Base-by-base conservation (phyloP, 139 green algal species). In the Penium margaritaceum region DNA sequence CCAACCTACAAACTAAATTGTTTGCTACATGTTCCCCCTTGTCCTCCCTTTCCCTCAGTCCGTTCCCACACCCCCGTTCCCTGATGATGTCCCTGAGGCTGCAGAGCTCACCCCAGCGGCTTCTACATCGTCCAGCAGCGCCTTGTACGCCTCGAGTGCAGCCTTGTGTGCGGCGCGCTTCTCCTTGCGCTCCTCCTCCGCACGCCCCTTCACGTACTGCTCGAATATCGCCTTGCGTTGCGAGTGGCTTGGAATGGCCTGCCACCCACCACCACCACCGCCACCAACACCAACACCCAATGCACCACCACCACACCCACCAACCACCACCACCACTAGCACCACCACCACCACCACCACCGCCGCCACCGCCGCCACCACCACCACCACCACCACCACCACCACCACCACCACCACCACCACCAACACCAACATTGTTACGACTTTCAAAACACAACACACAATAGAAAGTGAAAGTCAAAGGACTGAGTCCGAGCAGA, bases 101-200 rank as follows among this genome's bases (percentile, higher is more conserved):
- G 41, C 27, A 15, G 2, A 19, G 3, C 27, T 64, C 55, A 36
- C 55, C 27, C 55, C 27, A 12, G 73, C 70, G 32, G 64, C 75
- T 6, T 60, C 53, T 6, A 67, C 33, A 1, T 82, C 75, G 17
- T 82, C 69, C 29, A 82, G 46, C n/a, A 82, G 53, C 4, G 9
- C 29, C 6, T 47, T 43, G 37, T 79, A 82, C 5, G 70, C 75
- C 32, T 82, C 69, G 7, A 72, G 17, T 7, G 75, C 75, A 5
- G 36, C 57, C 39, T 72, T 71, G 36, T 64, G 43, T 17, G 75
- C 69, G 29, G 21, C 58, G 27, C 69, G 55, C 35, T 66, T 72
- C 75, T 82, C 69, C 60, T 67, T 74, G 24, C 69, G 57, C 75
- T 82, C 75, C 69, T 78, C 75, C 0, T 78, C 72, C 0, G 75